Evolutionary conservation across 176 grass and related monocot genomes (phyloP).

Genomic region (Themeda triandra): DNA sequence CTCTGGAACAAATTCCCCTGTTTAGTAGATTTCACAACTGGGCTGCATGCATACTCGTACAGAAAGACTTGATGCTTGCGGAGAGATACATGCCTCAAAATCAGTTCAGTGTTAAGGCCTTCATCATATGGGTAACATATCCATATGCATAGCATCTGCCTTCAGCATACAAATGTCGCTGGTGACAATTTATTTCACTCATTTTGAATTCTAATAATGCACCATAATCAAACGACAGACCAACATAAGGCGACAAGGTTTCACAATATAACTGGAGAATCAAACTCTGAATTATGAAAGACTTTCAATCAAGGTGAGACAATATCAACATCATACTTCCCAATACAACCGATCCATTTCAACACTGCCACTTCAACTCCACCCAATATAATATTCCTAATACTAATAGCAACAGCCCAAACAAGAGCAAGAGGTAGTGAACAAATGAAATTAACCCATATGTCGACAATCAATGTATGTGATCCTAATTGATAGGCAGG

Average conservation of each 20-base stretch:
- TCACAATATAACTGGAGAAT: not conserved
- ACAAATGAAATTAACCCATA: constrained; percentile 49
- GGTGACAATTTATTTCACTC: not conserved
- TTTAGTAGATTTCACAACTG: not conserved
- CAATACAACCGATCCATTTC: constrained; percentile 30
- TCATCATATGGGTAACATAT: not conserved
- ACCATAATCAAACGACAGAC: not conserved
- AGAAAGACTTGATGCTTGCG: not conserved
- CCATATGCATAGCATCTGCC: not conserved
- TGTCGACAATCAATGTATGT: constrained; percentile 31
- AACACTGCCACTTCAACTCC: constrained; percentile 28
- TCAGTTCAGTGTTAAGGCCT: too few relatives aligned
- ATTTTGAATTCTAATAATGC: not conserved
- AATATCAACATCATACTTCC: constrained; percentile 40
- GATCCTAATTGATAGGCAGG: constrained; percentile 63
- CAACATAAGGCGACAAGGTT: not conserved
- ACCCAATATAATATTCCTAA: constrained; percentile 42
- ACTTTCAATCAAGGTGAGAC: not conserved
- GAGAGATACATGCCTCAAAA: not conserved
- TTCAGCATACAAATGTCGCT: not conserved
- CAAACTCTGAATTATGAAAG: constrained; percentile 8
- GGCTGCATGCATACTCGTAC: not conserved
- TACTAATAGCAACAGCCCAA: constrained; percentile 21
- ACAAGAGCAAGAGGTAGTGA: constrained; percentile 38
- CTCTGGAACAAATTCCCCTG: not conserved